A percentile compares a stretch with the other conserved stretches of the same genome.
Evolutionary conservation across 2,329 filamentous ascomycete genomes (phyloP).

Genomic region (Claviceps digitariae): DNA sequence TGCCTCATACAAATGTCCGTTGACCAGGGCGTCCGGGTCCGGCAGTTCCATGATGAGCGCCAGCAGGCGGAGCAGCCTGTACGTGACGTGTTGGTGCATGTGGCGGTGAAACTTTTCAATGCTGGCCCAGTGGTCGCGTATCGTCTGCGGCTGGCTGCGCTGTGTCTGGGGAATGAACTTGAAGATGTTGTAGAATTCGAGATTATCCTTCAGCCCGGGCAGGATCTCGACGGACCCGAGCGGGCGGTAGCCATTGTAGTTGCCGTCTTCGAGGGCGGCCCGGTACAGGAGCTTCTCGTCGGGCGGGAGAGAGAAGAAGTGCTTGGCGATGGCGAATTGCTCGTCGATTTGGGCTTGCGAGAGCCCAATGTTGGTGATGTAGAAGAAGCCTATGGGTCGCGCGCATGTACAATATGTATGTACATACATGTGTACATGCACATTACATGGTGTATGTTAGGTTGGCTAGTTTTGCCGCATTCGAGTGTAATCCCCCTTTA

Average conservation of each 20-base stretch:
- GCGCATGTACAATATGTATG: not conserved
- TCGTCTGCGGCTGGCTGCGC: slow-evolving; percentile 19
- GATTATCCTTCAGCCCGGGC: slow-evolving; percentile 23
- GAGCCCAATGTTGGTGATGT: slow-evolving; percentile 50
- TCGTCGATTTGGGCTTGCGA: slow-evolving; percentile 43
- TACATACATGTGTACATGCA: too few species aligned
- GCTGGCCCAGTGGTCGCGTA: slow-evolving; percentile 15
- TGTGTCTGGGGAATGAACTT: slow-evolving; percentile 24
- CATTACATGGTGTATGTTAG: too few species aligned
- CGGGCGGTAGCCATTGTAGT: slow-evolving; percentile 44
- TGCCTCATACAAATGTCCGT: slow-evolving; percentile 38
- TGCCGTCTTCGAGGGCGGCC: slow-evolving; percentile 33
- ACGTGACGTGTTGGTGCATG: slow-evolving; percentile 19
- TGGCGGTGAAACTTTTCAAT: slow-evolving; percentile 23
- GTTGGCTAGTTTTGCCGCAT: too few species aligned
- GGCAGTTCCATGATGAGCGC: slow-evolving; percentile 42
- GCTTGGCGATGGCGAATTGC: slow-evolving; percentile 47
- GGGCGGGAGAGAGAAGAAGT: slow-evolving; percentile 40
- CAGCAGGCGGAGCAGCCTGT: slow-evolving; percentile 22
- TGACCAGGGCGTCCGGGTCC: slow-evolving; percentile 35
- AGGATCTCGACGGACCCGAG: slow-evolving; percentile 23
- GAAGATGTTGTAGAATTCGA: slow-evolving; percentile 27
- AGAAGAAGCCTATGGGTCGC: slow-evolving; percentile 36
- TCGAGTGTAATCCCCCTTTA: too few species aligned
- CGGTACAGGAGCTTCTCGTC: slow-evolving; percentile 47